Evolutionary conservation across 345 rosid species (phyloP).

Genomic region (Cardamine resedifolia): DNA sequence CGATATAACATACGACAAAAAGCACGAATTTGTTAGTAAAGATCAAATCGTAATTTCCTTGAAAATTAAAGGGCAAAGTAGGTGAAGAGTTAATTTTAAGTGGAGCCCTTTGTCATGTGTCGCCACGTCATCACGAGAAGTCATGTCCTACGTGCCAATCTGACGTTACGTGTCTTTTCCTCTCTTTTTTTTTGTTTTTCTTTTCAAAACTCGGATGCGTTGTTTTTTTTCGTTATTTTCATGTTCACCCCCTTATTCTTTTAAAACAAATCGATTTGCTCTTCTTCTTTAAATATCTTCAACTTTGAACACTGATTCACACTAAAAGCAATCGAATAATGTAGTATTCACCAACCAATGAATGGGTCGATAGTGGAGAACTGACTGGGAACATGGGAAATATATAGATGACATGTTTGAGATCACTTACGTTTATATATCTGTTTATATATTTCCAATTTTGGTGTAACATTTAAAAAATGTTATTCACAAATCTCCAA

Average conservation of each 20-base stretch:
- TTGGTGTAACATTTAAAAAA: neutral
- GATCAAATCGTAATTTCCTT: neutral
- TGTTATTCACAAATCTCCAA: neutral
- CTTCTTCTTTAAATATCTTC: neutral
- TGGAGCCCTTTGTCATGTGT: constrained; percentile 26
- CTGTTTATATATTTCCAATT: neutral
- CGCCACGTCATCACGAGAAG: constrained; percentile 25
- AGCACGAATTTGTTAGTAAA: constrained; percentile 13
- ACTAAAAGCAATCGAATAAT: neutral
- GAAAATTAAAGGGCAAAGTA: constrained; percentile 13
- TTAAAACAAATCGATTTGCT: neutral
- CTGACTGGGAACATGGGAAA: neutral
- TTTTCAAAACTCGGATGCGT: neutral
- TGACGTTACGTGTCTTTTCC: constrained; percentile 14
- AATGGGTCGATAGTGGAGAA: neutral
- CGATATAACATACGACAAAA: constrained; percentile 24
- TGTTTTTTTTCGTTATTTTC: neutral
- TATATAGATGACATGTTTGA: neutral
- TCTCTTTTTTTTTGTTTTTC: neutral
- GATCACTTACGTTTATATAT: neutral
- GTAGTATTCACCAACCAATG: neutral
- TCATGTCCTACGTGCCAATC: constrained; percentile 31
- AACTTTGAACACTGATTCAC: neutral
- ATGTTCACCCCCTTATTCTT: neutral
- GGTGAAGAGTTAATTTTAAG: constrained; percentile 19